These are phyloP conservation scores for Ascochyta rabiei DNA, from an alignment of 2,329 filamentous ascomycete genomes.

Conservation along the genomic window DNA sequence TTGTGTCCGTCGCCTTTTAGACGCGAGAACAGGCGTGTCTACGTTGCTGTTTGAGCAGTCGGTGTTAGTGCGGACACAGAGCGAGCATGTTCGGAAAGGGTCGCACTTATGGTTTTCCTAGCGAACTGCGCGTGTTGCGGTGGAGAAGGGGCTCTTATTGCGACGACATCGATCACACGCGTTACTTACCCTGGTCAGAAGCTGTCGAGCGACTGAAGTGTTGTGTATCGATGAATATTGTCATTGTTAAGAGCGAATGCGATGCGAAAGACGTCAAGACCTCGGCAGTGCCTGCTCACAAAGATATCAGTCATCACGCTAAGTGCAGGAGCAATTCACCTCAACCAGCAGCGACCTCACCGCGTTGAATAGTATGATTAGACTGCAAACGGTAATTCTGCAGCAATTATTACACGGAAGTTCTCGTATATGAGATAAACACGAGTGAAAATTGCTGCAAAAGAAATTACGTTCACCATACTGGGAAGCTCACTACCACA, in stretches of 20 bases:
- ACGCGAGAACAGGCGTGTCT: background rate
- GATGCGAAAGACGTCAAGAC: background rate
- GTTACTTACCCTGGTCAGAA: constrained; percentile 14
- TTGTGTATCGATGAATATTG: background rate
- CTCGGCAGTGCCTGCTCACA: background rate
- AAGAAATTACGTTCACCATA: no score
- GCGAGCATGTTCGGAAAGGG: constrained; percentile 41
- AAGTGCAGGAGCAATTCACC: background rate
- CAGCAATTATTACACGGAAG: no score
- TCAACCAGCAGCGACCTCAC: background rate
- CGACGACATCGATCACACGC: constrained; percentile 20
- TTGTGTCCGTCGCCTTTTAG: constrained; percentile 14
- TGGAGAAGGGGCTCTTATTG: constrained; percentile 8
- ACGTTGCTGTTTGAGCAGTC: constrained; percentile 6
- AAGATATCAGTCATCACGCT: background rate
- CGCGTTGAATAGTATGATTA: no score
- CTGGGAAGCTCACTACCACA: no score
- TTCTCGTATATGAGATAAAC: no score
- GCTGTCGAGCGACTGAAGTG: constrained; percentile 3
- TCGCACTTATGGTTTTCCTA: constrained; percentile 38
- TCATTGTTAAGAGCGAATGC: background rate
- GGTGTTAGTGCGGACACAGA: constrained; percentile 40
- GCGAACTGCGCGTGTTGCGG: background rate
- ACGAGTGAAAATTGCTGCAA: no score
- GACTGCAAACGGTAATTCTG: no score